Percentiles rank a stretch among this genome's conserved stretches.
phyloP scores from a whole-genome alignment of 768 basidiomycete genomes.

The Boletus tylopilopsis region DNA sequence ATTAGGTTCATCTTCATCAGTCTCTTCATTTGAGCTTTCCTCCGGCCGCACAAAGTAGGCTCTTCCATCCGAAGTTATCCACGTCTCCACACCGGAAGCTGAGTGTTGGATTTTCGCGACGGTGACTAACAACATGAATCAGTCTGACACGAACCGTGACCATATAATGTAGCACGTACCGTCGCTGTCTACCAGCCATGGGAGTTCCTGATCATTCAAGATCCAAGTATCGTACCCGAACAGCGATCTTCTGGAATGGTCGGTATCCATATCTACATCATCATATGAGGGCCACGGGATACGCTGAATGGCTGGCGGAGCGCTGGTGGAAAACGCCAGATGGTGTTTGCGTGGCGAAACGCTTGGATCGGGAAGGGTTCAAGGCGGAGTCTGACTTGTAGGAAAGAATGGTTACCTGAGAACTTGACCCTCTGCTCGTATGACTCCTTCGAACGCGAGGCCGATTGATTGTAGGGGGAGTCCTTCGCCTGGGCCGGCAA shows the following conservation, averaged over 20 bases:
- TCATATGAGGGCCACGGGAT: constrained; percentile 76
- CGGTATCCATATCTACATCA: constrained; percentile 35
- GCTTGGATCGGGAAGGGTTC: constrained; percentile 25
- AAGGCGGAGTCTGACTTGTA: background rate
- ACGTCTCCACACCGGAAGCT: constrained; percentile 63
- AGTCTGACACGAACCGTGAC: background rate
- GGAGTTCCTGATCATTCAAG: constrained; percentile 59
- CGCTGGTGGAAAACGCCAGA: constrained; percentile 69
- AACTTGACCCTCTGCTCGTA: constrained; percentile 71
- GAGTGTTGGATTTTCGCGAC: constrained; percentile 61
- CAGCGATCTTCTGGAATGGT: constrained; percentile 32
- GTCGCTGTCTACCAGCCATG: constrained; percentile 73
- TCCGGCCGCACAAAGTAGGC: constrained; percentile 72
- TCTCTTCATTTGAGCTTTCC: constrained; percentile 31
- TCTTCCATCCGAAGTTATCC: constrained; percentile 84
- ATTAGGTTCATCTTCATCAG: constrained; percentile 47
- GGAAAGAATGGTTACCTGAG: constrained; percentile 48
- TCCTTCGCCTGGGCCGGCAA: constrained; percentile 79
- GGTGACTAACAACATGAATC: constrained; percentile 43
- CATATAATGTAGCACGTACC: constrained; percentile 41
- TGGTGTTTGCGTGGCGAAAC: constrained; percentile 70
- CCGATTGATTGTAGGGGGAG: constrained; percentile 62
- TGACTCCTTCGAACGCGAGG: constrained; percentile 76
- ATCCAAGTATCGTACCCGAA: constrained; percentile 67
- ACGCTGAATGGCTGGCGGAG: constrained; percentile 73